These are phyloP conservation scores for Ascomycota sp. DNA, from an alignment of 2,329 filamentous ascomycete species.

Conservation along the genomic window DNA sequence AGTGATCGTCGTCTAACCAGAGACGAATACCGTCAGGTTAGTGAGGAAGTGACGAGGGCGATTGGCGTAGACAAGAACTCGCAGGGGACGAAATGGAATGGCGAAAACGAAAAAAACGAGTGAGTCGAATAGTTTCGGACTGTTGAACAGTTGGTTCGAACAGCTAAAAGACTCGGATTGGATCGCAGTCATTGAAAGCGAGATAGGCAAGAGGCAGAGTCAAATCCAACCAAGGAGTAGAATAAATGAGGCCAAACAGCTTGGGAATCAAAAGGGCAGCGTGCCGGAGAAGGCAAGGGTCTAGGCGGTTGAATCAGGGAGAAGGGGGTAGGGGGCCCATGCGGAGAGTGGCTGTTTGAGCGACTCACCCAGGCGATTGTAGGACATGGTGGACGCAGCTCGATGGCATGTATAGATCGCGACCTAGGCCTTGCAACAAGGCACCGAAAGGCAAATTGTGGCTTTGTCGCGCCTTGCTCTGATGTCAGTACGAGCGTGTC, in stretches of 20 bases:
- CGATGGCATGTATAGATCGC: neutral
- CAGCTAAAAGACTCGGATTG: neutral
- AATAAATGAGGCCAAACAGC: neutral
- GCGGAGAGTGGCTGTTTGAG: slow-evolving; percentile 4
- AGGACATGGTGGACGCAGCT: slow-evolving; percentile 33
- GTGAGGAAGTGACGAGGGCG: slow-evolving; percentile 1
- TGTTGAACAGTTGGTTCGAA: neutral
- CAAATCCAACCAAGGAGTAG: neutral
- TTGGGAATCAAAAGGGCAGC: neutral
- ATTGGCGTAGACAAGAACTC: neutral
- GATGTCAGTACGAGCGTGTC: too few relatives aligned
- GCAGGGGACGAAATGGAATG: neutral
- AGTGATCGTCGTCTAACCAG: slow-evolving; percentile 34
- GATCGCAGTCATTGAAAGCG: neutral
- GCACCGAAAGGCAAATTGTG: neutral
- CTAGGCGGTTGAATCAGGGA: neutral
- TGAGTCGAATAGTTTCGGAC: too few relatives aligned
- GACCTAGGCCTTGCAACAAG: neutral
- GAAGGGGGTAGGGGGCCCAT: slow-evolving; percentile 2
- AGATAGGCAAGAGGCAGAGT: too few relatives aligned
- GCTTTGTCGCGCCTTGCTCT: too few relatives aligned
- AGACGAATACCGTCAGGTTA: slow-evolving; percentile 4
- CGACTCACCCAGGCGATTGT: slow-evolving; percentile 52
- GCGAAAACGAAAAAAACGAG: neutral
- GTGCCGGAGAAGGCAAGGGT: neutral